Evolutionary conservation across 768 basidiomycete genomes (phyloP), one percentile per base, ranked within the genome.

Genomic region (Kwoniella shandongensis): DNA sequence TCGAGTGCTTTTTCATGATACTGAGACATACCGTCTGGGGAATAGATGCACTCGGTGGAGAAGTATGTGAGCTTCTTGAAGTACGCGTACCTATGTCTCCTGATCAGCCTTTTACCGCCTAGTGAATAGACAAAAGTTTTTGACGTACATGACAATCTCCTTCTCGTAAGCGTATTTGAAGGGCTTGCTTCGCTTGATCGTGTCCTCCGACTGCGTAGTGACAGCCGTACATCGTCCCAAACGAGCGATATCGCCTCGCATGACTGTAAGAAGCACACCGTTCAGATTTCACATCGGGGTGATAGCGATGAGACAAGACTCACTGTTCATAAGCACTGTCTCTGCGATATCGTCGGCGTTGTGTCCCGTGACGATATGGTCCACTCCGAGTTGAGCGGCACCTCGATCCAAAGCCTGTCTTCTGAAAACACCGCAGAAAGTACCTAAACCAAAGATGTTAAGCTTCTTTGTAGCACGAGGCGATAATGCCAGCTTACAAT

Each of bases 151-250:
- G 61, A 99, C 96, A 29, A 99, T 98, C 79, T 99, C 96, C 78
- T 99, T 99, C 80, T 99, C 96, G 69, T 98, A 98, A 0, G 91
- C 88, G 72, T 98, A 99, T 75, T 97, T 98, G 82, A 99, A 98
- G n/a, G 96, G 96, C 78, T 99, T 99, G 46, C 89, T 92, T 54
- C 96, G 84, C 75, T 86, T 90, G 75, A 98, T 97, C 1, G 91
- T 93, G 69, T 96, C 91, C 74, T 96, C 94, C 38, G 91, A 91
- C 74, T 91, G 86, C 0, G 96, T 99, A 57, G 91, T 94, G 59
- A 99, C 93, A 36, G 86, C 81, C 0, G 94, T 98, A 77, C 96
- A 98, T 49, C 96, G 83, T 3, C 90, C 89, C 12, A 99, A 81
- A 36, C 96, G 84, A 15, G 93, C 90, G 45, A 98, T 91, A 76